A percentile compares a stretch with the other conserved stretches of the same genome.
phyloP scores from a whole-genome alignment of 106 monocot genomes.

The Dioscorea zingiberensis region DNA sequence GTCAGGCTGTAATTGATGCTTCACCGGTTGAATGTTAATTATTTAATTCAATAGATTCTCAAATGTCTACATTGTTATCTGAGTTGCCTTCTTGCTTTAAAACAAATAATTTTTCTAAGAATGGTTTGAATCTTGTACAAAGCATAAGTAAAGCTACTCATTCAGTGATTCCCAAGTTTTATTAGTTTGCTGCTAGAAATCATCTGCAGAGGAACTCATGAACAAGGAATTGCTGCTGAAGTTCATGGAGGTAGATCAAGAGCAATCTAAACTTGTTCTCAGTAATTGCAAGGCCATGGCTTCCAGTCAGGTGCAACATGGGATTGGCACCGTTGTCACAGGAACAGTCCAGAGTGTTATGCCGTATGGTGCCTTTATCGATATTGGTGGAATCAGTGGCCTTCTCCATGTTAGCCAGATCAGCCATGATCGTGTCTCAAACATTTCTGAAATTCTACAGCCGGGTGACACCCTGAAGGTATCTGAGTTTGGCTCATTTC shows the following conservation, averaged over 20 bases:
- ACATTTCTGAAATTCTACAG: constrained; percentile 77
- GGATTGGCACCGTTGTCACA: constrained; percentile 83
- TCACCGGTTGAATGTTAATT: no score
- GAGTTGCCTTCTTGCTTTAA: no score
- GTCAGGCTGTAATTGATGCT: no score
- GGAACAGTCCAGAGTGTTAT: constrained; percentile 89
- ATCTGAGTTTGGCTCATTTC: neutral
- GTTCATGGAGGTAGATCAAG: constrained; percentile 85
- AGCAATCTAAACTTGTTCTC: constrained; percentile 87
- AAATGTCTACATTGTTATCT: no score
- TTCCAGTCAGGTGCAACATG: constrained; percentile 85
- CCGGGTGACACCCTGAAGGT: constrained; percentile 97
- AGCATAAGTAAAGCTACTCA: no score
- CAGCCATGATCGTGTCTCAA: constrained; percentile 91
- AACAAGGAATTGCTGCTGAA: constrained; percentile 78
- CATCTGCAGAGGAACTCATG: constrained; percentile 77
- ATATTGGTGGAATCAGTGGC: constrained; percentile 89
- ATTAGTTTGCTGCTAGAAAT: constrained; percentile 36
- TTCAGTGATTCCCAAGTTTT: no score
- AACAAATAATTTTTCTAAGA: no score
- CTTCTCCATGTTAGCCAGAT: constrained; percentile 99
- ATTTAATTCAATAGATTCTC: no score
- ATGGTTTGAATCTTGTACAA: no score
- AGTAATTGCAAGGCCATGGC: constrained; percentile 96
- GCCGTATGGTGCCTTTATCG: constrained; percentile 94